Evolutionary conservation across 306 rosid species (phyloP).

Genomic region (Citrullus amarus): DNA sequence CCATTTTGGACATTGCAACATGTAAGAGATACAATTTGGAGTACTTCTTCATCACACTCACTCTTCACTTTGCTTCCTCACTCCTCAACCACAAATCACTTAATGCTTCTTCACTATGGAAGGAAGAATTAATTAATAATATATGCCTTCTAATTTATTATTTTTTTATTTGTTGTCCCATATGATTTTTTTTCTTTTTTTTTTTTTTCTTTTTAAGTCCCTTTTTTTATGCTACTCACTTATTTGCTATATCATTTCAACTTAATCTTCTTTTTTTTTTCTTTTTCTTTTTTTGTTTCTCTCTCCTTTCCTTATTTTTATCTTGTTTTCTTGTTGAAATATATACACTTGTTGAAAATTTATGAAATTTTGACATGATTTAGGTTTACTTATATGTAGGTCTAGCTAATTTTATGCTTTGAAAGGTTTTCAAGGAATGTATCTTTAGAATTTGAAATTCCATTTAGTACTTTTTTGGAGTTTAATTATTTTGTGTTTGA

Average conservation of each 20-base stretch:
- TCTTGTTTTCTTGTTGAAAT: background rate
- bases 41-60: constrained; percentile 28
- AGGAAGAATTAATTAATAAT: background rate
- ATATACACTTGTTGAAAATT: background rate
- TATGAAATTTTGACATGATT: background rate
- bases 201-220: background rate
- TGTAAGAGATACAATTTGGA: constrained; percentile 89
- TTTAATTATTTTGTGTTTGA: too few species aligned
- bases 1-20: constrained; percentile 90
- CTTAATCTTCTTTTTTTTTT: background rate
- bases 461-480: too few species aligned
- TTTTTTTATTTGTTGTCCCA: constrained; percentile 9
- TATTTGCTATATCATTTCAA: background rate
- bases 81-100: constrained; percentile 59
- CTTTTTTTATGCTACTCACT: background rate
- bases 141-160: background rate
- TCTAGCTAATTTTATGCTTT: too few species aligned
- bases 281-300: background rate
- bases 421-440: too few species aligned
- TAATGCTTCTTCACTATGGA: constrained; percentile 72
- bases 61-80: constrained; percentile 58
- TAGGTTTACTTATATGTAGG: too few species aligned
- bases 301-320: background rate
- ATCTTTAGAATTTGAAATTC: too few species aligned
- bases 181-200: background rate